Evolutionary conservation across 768 basidiomycete species (phyloP).

Genomic region (Lactarius quietus): DNA sequence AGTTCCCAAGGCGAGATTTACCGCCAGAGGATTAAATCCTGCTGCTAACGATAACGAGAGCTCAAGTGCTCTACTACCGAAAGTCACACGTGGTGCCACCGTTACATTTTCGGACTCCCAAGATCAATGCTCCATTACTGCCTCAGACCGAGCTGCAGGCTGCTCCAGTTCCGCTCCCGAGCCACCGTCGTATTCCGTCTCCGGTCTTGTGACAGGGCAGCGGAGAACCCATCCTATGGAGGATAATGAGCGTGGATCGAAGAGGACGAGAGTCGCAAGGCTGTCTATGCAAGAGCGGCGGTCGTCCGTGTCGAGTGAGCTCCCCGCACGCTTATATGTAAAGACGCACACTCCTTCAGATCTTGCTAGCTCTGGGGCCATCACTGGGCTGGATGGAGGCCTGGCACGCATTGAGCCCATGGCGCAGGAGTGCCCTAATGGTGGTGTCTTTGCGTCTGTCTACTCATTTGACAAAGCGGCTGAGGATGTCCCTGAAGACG

Average conservation of each 20-base stretch:
- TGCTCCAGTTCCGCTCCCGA: background rate
- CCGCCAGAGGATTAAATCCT: background rate
- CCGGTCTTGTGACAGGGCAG: background rate
- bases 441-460: background rate
- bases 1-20: background rate
- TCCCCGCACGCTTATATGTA: background rate
- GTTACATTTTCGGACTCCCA: background rate
- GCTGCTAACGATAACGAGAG: background rate
- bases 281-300: background rate
- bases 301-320: background rate
- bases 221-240: background rate
- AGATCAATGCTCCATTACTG: background rate
- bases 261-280: background rate
- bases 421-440: background rate
- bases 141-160: background rate
- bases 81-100: background rate
- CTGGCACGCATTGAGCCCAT: background rate
- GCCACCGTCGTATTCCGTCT: background rate
- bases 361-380: background rate
- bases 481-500: background rate
- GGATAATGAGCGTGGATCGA: background rate
- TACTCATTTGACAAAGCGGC: constrained; percentile 4
- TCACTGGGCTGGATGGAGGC: constrained; percentile 3
- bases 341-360: too few species aligned
- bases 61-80: background rate